These are phyloP conservation scores for Pouteria campechiana DNA, from an alignment of 179 eudicot species.

Conservation along the genomic window DNA sequence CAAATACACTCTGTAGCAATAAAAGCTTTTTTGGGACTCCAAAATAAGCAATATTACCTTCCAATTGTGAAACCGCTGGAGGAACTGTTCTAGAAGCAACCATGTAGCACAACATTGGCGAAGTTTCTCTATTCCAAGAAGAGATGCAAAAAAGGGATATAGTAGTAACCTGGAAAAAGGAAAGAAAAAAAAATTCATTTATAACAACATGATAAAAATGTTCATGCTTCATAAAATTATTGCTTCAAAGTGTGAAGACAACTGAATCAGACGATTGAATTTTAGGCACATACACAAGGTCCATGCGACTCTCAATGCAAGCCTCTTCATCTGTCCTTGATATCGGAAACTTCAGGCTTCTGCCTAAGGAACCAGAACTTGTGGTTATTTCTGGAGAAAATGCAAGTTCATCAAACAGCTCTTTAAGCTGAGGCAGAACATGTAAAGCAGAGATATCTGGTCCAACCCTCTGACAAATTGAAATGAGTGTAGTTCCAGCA, in stretches of 20 bases:
- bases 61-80: conserved; percentile 66
- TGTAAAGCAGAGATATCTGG: conserved; percentile 74
- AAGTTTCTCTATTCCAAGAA: conserved; percentile 93
- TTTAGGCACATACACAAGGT: conserved; percentile 69
- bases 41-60: conserved; percentile 37
- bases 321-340: conserved; percentile 26
- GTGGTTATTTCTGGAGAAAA: conserved; percentile 61
- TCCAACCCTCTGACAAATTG: conserved; percentile 81
- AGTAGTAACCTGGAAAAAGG: conserved; percentile 55
- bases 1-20: conserved; percentile 1
- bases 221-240: too few species aligned
- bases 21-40: background rate
- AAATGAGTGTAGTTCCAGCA: conserved; percentile 68
- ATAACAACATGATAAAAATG: too few species aligned
- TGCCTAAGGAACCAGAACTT: conserved; percentile 24
- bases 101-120: conserved; percentile 92
- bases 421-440: conserved; percentile 78
- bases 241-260: too few species aligned
- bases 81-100: conserved; percentile 93
- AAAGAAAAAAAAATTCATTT: conserved; percentile 2
- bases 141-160: conserved; percentile 82
- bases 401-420: conserved; percentile 76
- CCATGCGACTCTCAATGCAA: conserved; percentile 55
- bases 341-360: conserved; percentile 20
- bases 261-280: background rate